Evolutionary conservation across 2,329 filamentous ascomycete species (phyloP), one percentile per base, ranked within the genome.

Genomic region (Pseudocercospora fuligena): DNA sequence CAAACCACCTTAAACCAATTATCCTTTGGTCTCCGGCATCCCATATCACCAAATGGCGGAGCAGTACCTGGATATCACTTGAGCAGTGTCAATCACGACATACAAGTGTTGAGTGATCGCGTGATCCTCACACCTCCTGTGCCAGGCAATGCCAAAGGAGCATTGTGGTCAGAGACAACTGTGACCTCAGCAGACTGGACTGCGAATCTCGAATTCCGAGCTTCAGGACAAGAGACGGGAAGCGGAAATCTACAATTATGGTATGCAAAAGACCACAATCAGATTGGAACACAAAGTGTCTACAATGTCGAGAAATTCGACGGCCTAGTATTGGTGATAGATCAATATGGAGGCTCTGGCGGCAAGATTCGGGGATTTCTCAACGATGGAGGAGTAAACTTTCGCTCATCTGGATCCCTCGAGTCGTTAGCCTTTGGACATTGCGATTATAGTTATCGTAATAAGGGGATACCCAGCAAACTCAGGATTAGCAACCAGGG

Each of bases 171-270:
- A 33, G 88, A 93, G 69, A 83, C 83, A 66, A 76, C 85, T 36
- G 83, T 91, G 58, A 80, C 87, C 73, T 83, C 89, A 67, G 57
- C 66, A 12, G 71, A 73, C 23, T 99, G 93, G 93, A 86, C 88
- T 8, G 88, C 89, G 60, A 92, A 97, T 75, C 85, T 98, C 73
- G 90, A 95, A 76, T 97, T 99, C 80, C 88, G 95, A 72, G 92
- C 90, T 61, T 92, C 88, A 68, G 95, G 95, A 7, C 90, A 91
- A 69, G 95, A 98, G 77, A 85, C 92, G 73, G 93, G 90, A 60
- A 89, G 90, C 65, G 95, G 95, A 58, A 97, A 96, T 80, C 83
- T 99, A 72, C 94, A 98, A 80, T 85, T 99, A 74, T 99, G 95
- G 95, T 92, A 96, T 76, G 89, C 88, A 61, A 89, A 88, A 73